Base-by-base conservation (phyloP, 208 protist species). In the Trypanosoma boissoni region DNA sequence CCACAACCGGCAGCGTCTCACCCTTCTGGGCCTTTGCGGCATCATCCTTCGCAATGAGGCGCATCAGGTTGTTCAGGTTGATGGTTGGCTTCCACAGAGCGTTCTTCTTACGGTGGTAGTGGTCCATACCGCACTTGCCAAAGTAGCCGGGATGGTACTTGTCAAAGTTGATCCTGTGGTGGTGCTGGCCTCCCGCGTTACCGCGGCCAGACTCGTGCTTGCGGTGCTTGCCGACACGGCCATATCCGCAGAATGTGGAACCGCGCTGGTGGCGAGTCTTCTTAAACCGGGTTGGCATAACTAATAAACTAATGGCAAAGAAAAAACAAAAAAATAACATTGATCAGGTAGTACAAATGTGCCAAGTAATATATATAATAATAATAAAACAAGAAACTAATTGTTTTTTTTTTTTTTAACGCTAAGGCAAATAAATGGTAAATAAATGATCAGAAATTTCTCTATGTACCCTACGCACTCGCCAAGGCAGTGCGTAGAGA, bases 101-200 rank as follows among this genome's bases (percentile, higher is more conserved):
- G 76, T 97, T 92, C 59, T 98, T 93, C 70, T 92, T 97, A 54
- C 84, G 76, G 79, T 93, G 79, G 85, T 99, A 98, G 85, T 98
- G 85, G 63, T 99, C 80, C 98, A 99, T 99, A 86, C 99, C 99
- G 34, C 99, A 88, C 95, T 99, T 99, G 76, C 99, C 99, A 77
- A 99, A 99, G 90, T 99, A 99, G 63, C 98, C 99, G 60, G 99
- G 99, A 80, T 99, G 99, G 94, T 99, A 99, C 92, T 99, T 99
- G 83, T 99, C 95, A 68, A 99, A 98, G 87, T 96, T 97, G 78
- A 99, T 99, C 58, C 98, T 88, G 88, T 99, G 97, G 80, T 99
- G 98, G 89, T 99, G 96, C 78, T 97, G 78, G 76, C 99, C 99
- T 97, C 99, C 99, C 77, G 98, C 98, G 80, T 99, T 99, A 99